Percentiles rank a stretch among this genome's conserved stretches.
phyloP scores from a whole-genome alignment of 2,329 filamentous ascomycete genomes.

The Diaporthe citrichinensis region DNA sequence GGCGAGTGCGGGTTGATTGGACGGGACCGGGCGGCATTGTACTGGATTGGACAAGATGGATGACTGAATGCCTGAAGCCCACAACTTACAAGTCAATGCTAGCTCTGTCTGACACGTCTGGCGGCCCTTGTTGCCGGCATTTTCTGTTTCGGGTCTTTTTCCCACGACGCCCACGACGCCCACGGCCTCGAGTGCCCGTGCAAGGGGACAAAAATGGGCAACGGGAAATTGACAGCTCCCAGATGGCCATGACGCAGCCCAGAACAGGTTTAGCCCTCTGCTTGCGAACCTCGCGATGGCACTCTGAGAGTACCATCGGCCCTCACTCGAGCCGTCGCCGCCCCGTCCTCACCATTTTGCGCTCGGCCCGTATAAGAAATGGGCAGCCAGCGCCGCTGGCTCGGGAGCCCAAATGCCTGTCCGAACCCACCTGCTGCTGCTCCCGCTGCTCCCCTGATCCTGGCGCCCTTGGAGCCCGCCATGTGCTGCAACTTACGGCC shows the following conservation, averaged over 20 bases:
- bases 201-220: neutral
- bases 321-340: constrained; percentile 13
- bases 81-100: constrained; percentile 6
- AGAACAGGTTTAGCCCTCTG: constrained; percentile 3
- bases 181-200: neutral
- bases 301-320: constrained; percentile 20
- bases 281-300: neutral
- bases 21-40: neutral
- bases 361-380: constrained; percentile 21
- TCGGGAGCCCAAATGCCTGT: constrained; percentile 30
- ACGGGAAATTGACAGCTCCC: constrained; percentile 27
- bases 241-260: neutral
- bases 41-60: neutral
- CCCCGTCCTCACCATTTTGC: constrained; percentile 5
- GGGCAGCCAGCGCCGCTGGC: constrained; percentile 25
- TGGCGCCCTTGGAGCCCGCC: neutral
- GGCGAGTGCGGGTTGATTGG: neutral
- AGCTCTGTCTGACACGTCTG: neutral
- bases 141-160: constrained; percentile 15
- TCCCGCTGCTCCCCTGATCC: constrained; percentile 5
- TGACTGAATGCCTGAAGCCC: constrained; percentile 7
- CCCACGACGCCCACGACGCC: neutral
- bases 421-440: constrained; percentile 10
- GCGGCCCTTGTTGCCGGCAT: neutral
- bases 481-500: constrained; percentile 3